A percentile compares a stretch with the other conserved stretches of the same genome.
Evolutionary conservation across 768 basidiomycete species (phyloP).

Genomic region (Kwoniella heveanensis): DNA sequence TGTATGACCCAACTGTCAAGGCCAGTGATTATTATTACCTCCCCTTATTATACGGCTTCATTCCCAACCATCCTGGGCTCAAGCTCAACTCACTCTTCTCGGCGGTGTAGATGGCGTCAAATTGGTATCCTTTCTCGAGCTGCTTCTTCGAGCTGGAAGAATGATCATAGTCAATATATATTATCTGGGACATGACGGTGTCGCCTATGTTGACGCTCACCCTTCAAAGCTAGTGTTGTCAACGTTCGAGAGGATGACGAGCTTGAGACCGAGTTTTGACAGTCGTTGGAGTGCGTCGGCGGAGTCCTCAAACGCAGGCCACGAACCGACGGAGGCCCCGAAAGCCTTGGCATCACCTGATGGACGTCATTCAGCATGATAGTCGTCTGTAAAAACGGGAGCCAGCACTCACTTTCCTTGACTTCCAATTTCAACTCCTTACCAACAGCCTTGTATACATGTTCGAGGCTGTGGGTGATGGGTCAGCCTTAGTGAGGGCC

Average conservation of each 20-base stretch:
- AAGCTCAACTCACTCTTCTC: conserved; percentile 30
- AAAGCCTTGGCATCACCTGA: conserved; percentile 31
- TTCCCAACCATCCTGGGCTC: background rate
- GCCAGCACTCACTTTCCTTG: conserved; percentile 24
- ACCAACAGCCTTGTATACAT: conserved; percentile 17
- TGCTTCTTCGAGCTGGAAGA: conserved; percentile 21
- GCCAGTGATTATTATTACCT: too few relatives aligned
- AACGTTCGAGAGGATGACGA: conserved; percentile 37
- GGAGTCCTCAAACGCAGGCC: conserved; percentile 38
- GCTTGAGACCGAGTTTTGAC: conserved; percentile 17
- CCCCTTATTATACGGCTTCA: too few relatives aligned
- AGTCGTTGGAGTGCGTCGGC: conserved; percentile 20
- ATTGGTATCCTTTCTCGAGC: conserved; percentile 18
- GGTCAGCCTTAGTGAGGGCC: background rate
- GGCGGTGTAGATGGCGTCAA: conserved; percentile 35
- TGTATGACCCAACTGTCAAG: conserved; percentile 34
- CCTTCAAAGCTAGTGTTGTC: conserved; percentile 29
- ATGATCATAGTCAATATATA: background rate
- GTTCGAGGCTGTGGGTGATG: conserved; percentile 29
- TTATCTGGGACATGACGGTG: background rate
- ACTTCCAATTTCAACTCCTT: conserved; percentile 23
- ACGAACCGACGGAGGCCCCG: conserved; percentile 20
- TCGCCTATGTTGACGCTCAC: conserved; percentile 16
- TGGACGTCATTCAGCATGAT: too few relatives aligned
- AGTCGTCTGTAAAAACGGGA: too few relatives aligned